A percentile compares a stretch with the other conserved stretches of the same genome.
Evolutionary conservation across 371 early-diverging fungal species (phyloP).

Genomic region (Mucor sp.): DNA sequence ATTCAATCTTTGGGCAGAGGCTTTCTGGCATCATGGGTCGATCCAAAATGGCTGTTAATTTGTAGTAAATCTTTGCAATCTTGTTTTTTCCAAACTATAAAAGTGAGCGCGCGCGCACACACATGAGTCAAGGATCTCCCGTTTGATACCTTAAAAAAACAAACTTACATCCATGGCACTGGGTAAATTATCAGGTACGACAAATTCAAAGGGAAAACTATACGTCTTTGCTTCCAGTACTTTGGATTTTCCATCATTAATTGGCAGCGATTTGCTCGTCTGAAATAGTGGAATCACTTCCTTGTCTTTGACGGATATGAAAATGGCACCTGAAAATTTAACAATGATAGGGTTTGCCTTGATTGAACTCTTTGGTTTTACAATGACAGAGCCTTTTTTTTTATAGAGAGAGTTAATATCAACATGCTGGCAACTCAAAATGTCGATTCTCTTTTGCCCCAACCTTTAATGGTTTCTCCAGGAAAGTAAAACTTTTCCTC

Average conservation of each 20-base stretch:
- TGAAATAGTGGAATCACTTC: conserved; percentile 36
- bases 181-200: conserved; percentile 43
- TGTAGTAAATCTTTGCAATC: conserved; percentile 31
- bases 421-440: background rate
- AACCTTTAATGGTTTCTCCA: conserved; percentile 43
- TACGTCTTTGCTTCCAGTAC: conserved; percentile 40
- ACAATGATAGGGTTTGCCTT: conserved; percentile 40
- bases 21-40: conserved; percentile 47
- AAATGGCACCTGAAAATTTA: conserved; percentile 40
- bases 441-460: background rate
- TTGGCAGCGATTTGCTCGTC: conserved; percentile 20
- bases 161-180: conserved; percentile 47
- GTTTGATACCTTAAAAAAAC: too few species aligned
- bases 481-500: conserved; percentile 57
- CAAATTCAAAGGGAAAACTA: conserved; percentile 47
- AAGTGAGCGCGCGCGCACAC: too few species aligned
- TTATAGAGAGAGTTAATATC: background rate
- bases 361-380: conserved; percentile 44
- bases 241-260: conserved; percentile 25
- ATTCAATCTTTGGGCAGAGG: conserved; percentile 38
- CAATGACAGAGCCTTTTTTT: conserved; percentile 34
- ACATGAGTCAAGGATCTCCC: background rate
- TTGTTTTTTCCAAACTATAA: conserved; percentile 39
- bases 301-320: conserved; percentile 37
- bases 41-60: conserved; percentile 42